Conservation (phyloP, 371 early-diverging fungal species). For the Mortierella polycephala region DNA sequence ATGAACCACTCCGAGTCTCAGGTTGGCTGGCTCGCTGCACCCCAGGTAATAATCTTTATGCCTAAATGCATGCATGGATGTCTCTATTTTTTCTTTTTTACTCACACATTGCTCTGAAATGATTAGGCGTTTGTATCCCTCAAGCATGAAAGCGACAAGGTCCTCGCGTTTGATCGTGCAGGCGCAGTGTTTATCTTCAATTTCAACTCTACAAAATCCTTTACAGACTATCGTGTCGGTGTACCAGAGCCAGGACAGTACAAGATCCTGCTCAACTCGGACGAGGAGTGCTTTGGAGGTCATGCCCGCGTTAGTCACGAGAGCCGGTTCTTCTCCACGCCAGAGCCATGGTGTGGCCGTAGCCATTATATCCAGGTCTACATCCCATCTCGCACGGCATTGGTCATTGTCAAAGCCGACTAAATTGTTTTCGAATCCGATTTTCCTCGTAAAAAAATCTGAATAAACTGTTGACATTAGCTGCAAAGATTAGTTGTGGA, state of each 20-base stretch:
- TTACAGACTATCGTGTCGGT: conserved; percentile 88
- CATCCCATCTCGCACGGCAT: conserved; percentile 77
- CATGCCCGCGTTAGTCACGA: conserved; percentile 77
- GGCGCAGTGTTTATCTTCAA: conserved; percentile 92
- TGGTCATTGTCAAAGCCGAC: conserved; percentile 58
- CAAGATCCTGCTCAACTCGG: conserved; percentile 81
- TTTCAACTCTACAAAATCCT: conserved; percentile 90
- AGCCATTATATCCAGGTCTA: conserved; percentile 82
- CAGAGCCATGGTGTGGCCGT: conserved; percentile 76
- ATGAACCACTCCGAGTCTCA: conserved; percentile 82
- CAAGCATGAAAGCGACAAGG: conserved; percentile 93
- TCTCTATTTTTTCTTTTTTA: not conserved
- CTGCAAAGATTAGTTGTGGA: no score
- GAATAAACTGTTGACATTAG: no score
- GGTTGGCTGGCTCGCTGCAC: conserved; percentile 75
- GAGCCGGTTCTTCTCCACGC: conserved; percentile 71
- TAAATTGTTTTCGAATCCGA: not conserved
- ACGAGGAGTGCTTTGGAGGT: conserved; percentile 81
- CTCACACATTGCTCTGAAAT: not conserved
- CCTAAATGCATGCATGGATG: not conserved
- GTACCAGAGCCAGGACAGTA: conserved; percentile 76
- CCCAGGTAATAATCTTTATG: conserved; percentile 58
- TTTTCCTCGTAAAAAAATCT: no score
- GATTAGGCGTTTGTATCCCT: conserved; percentile 76
- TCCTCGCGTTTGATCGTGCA: conserved; percentile 93